Base-by-base conservation (phyloP, 164 flowering plant species). In the Akebia trifoliata region DNA sequence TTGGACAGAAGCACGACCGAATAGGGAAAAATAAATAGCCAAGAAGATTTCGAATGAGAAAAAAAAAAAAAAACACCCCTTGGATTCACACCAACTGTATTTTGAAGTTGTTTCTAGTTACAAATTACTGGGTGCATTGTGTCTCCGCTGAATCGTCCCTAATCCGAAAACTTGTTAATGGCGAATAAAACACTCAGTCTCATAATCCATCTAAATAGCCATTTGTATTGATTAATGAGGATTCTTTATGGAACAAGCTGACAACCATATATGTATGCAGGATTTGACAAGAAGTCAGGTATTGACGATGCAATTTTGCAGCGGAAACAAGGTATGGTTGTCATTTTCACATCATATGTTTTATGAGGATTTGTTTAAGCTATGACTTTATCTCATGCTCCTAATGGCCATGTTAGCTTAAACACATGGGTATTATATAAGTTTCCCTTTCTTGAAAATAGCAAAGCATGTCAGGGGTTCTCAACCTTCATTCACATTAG, bases 231-330 rank as follows among this genome's bases (percentile, higher is more conserved):
- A 9, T 35, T 15, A 14, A 21, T 26, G 6, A 24, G 43, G 24
- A 14, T 46, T 42, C 22, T 8, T 15, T 6, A 36, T 26, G 1
- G 36, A 21, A 28, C 15, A 50, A 48, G 44, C 54, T 74, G 50
- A 73, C 49, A 1, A 32, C 48, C 26, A 22, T 58, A 36, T 46
- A 28, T 45, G 28, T 61, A 5, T 73, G n/a, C 79, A 92, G 98
- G 95, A 85, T 39, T 76, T 83, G 55, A 89, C 98, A 12, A 89
- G 76, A 40, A 71, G 61, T 48, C 79, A 77, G 54, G 95, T 92
- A 62, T 72, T 92, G 73, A 87, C 93, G 3, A 92, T 89, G 98
- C 63, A 92, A 56, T 85, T 76, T 53, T 86, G 83, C 62, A 34
- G 51, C 29, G 98, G 96, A 22, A 56, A 64, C 53, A 92, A 83